A percentile compares a stretch with the other conserved stretches of the same genome.
phyloP scores from a whole-genome alignment of 169 alveolate species.

The Plasmodium falciparum region DNA sequence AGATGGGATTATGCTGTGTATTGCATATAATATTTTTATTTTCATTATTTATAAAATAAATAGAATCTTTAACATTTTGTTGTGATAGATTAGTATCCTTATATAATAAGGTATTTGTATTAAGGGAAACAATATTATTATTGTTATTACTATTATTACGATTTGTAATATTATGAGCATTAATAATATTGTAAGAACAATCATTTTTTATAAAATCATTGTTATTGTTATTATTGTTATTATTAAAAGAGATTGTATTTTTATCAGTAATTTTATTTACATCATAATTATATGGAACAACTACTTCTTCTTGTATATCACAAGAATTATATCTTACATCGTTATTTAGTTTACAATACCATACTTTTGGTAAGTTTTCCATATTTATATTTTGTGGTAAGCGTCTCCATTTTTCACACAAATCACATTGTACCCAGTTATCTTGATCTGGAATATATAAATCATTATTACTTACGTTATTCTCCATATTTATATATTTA shows the following conservation, averaged over 20 bases:
- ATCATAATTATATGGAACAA: conserved; percentile 16
- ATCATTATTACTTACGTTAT: conserved; percentile 12
- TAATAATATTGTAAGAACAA: not conserved
- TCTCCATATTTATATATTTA: conserved; percentile 14
- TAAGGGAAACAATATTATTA: not conserved
- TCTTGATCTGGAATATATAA: conserved; percentile 50
- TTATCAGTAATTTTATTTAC: not conserved
- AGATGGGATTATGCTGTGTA: not conserved
- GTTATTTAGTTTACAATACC: conserved; percentile 62
- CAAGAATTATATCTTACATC: conserved; percentile 55
- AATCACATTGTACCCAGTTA: conserved; percentile 77
- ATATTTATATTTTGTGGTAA: conserved; percentile 51
- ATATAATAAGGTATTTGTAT: not conserved
- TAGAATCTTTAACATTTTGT: not conserved
- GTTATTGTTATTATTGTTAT: conserved; percentile 2
- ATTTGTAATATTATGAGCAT: not conserved
- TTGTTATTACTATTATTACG: not conserved
- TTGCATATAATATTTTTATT: not conserved
- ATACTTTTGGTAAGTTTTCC: conserved; percentile 47
- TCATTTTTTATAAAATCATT: not conserved
- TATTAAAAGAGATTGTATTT: not conserved
- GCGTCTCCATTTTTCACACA: conserved; percentile 72
- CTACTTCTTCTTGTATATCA: conserved; percentile 63
- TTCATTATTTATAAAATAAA: conserved; percentile 1
- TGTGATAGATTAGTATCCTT: not conserved